Percentiles rank a stretch among this genome's conserved stretches.
Conservation (phyloP, 805 yeast species). For the Ogataea haglerorum region DNA sequence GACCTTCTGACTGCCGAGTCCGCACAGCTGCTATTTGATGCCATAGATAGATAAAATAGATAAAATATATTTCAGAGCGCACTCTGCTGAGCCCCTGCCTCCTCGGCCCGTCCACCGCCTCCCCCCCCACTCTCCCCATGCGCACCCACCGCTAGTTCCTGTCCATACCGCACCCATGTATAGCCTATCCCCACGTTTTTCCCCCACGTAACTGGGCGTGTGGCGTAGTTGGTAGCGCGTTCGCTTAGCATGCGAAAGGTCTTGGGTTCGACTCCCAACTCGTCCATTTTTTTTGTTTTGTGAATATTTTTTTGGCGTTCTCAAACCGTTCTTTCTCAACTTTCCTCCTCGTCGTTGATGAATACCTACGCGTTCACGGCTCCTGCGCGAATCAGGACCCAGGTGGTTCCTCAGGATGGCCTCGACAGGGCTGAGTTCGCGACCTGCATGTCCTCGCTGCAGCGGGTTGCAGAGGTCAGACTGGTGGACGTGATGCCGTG, state of each 20-base stretch:
- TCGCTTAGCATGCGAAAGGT: conserved; percentile 78
- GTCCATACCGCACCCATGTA: too few species aligned
- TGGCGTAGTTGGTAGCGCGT: conserved; percentile 81
- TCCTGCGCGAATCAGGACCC: conserved; percentile 63
- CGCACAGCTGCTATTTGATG: too few species aligned
- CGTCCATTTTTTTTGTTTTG: conserved; percentile 42
- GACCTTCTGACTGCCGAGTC: too few species aligned
- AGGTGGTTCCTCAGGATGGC: conserved; percentile 64
- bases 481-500: conserved; percentile 74
- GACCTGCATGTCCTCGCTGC: conserved; percentile 41
- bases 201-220: conserved; percentile 51
- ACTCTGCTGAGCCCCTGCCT: too few species aligned
- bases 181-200: too few species aligned
- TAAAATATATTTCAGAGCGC: too few species aligned
- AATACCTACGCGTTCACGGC: conserved; percentile 50
- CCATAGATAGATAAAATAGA: too few species aligned
- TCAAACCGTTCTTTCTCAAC: background rate
- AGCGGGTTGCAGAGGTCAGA: conserved; percentile 57
- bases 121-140: too few species aligned
- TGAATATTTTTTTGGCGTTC: background rate
- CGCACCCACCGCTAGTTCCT: too few species aligned
- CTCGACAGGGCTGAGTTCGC: conserved; percentile 42
- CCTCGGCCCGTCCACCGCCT: too few species aligned
- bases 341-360: conserved; percentile 17
- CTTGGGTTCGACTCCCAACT: conserved; percentile 77